phyloP scores from a whole-genome alignment of 345 rosid species.

The Salix brachista region DNA sequence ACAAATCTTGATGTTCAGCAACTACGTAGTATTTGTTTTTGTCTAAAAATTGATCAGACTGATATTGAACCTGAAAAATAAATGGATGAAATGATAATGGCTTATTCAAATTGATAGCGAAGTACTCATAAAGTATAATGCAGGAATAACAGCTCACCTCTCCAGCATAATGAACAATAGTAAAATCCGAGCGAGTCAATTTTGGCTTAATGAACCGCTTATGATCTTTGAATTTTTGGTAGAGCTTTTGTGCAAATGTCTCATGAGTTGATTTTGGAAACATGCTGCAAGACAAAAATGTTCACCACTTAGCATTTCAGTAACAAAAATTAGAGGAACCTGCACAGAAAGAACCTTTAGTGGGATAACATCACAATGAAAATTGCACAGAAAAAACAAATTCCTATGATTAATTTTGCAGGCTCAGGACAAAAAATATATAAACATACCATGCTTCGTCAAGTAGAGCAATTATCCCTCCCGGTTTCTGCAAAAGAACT shows the following conservation, averaged over 20 bases:
- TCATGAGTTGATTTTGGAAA: slow-evolving; percentile 88
- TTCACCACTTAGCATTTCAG: slow-evolving; percentile 14
- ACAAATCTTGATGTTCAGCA: slow-evolving; percentile 89
- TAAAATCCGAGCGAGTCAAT: slow-evolving; percentile 69
- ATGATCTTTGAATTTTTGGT: slow-evolving; percentile 70
- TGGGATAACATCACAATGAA: background rate
- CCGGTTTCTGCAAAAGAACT: slow-evolving; percentile 71
- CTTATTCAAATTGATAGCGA: too few species aligned
- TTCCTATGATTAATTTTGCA: slow-evolving; percentile 7
- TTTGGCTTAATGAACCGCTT: slow-evolving; percentile 83
- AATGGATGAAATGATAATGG: slow-evolving; percentile 19
- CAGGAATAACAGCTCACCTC: slow-evolving; percentile 46
- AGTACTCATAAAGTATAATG: too few species aligned
- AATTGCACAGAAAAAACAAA: background rate
- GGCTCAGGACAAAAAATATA: slow-evolving; percentile 6
- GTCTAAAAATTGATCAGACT: slow-evolving; percentile 83
- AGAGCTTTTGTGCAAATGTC: slow-evolving; percentile 82
- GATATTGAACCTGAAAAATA: slow-evolving; percentile 76
- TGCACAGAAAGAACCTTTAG: background rate
- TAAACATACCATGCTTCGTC: slow-evolving; percentile 85
- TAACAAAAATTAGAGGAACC: background rate
- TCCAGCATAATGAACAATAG: slow-evolving; percentile 86
- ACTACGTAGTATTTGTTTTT: slow-evolving; percentile 94
- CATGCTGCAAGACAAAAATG: slow-evolving; percentile 52
- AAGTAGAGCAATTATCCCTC: slow-evolving; percentile 81